Evolutionary conservation across 257 asterid species (phyloP), one percentile per base, ranked within the genome.

Genomic region (Henckelia pumila): DNA sequence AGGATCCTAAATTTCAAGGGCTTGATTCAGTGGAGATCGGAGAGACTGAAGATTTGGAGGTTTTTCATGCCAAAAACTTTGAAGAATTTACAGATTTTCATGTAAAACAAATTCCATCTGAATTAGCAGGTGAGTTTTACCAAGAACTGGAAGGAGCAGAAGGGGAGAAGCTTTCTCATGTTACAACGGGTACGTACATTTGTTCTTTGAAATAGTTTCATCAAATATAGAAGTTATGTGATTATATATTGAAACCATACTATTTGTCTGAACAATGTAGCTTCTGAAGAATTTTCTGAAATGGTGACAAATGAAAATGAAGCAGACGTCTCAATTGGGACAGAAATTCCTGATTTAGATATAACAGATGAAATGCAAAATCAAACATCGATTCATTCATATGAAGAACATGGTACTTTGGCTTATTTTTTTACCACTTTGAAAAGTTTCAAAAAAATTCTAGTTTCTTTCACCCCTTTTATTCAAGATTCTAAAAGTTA

Each of bases 261-360:
- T 22, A 25, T 64, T 77, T 73, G 22, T 56, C 59, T 64, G 49
- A 79, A 75, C 68, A 62, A 76, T 82, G 83, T 78, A 77, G 85
- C 76, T 57, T 64, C 80, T 71, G 98, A 82, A 78, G 96, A 79
- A 76, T 76, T 26, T 68, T 64, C 80, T 74, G 80, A 71, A 76
- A 63, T 59, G 63, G 82, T n/a, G 32, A 75, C 69, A 71, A 77
- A 74, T 75, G 97, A 85, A 82, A 84, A 83, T 71, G 99, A 88
- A 78, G 85, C 89, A 71, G 95, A 91, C 67, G 96, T 91, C 79
- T 95, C 92, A 49, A 91, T 91, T 69, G 99, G 97, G 66, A 91
- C 95, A 28, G 98, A 91, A 71, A 95, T 95, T 80, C 99, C 97
- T 35, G 97, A 87, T 80, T 73, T 91, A 75, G 87, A 91, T 72